These are phyloP conservation scores for Brassica carinata DNA, from an alignment of 345 rosid genomes.

Conservation along the genomic window DNA sequence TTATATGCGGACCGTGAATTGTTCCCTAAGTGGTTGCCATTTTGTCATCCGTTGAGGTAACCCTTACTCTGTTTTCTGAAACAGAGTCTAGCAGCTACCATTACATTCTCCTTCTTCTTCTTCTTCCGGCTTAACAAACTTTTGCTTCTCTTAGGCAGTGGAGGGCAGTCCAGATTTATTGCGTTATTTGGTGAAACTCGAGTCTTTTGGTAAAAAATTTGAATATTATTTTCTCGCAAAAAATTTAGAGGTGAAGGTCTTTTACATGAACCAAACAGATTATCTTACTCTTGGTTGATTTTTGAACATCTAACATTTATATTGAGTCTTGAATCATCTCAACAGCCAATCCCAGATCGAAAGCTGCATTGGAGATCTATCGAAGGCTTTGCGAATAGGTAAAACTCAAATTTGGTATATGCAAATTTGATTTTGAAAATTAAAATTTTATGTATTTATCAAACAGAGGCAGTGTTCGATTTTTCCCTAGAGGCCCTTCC, in stretches of 20 bases:
- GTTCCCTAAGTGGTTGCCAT: slow-evolving; percentile 44
- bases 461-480: slow-evolving; percentile 85
- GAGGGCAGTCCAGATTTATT: slow-evolving; percentile 35
- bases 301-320: background rate
- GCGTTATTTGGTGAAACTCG: slow-evolving; percentile 35
- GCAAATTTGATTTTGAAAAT: background rate
- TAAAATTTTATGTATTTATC: background rate
- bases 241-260: slow-evolving; percentile 19
- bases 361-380: slow-evolving; percentile 92
- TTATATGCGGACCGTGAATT: slow-evolving; percentile 38
- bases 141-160: slow-evolving; percentile 26
- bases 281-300: slow-evolving; percentile 2
- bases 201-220: slow-evolving; percentile 32
- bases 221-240: slow-evolving; percentile 41
- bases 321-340: slow-evolving; percentile 4
- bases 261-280: background rate
- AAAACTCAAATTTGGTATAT: background rate
- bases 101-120: slow-evolving; percentile 10
- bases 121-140: background rate
- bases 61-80: background rate
- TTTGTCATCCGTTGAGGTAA: slow-evolving; percentile 43
- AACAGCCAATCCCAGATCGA: slow-evolving; percentile 81
- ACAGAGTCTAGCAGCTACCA: background rate
- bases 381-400: slow-evolving; percentile 88
- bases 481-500: slow-evolving; percentile 77